Percentiles rank a stretch among this genome's conserved stretches.
Conservation (phyloP, 1,139 yeast genomes). For the Pichia sp. region DNA sequence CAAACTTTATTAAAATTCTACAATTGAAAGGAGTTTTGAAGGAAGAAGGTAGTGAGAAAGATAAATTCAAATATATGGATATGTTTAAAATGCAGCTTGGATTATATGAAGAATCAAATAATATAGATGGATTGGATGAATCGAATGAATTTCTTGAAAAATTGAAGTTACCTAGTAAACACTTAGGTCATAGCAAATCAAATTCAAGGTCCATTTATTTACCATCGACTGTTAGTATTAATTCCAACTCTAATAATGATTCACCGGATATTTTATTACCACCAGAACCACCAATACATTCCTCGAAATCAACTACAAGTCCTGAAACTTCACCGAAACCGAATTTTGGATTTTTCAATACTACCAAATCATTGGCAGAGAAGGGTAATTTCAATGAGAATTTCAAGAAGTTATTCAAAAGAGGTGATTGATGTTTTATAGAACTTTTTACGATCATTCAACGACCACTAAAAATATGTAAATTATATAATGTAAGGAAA, state of each 20-base stretch:
- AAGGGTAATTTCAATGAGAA: slow-evolving; percentile 29
- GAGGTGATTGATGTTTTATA: slow-evolving; percentile 19
- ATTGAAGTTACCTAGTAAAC: slow-evolving; percentile 15
- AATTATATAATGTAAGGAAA: not conserved
- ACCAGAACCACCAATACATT: slow-evolving; percentile 8
- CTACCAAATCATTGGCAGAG: slow-evolving; percentile 26
- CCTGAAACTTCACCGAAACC: slow-evolving; percentile 11
- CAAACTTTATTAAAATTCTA: slow-evolving; percentile 59
- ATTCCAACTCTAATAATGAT: not conserved
- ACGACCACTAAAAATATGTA: not conserved
- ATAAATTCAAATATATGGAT: slow-evolving; percentile 49
- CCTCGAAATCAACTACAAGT: not conserved
- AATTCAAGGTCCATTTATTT: slow-evolving; percentile 14
- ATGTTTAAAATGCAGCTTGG: slow-evolving; percentile 52
- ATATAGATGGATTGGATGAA: slow-evolving; percentile 19
- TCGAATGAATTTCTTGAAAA: slow-evolving; percentile 24
- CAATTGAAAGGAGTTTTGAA: slow-evolving; percentile 50
- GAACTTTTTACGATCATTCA: not conserved
- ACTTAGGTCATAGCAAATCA: slow-evolving; percentile 7
- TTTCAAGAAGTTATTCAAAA: slow-evolving; percentile 29
- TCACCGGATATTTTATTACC: slow-evolving; percentile 1
- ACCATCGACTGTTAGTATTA: slow-evolving; percentile 8
- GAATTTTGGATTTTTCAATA: slow-evolving; percentile 22
- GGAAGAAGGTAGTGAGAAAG: slow-evolving; percentile 24
- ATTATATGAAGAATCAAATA: slow-evolving; percentile 35